Evolutionary conservation across 2,329 filamentous ascomycete genomes (phyloP), one percentile per base, ranked within the genome.

Genomic region (Pseudogymnoascus sp.): DNA sequence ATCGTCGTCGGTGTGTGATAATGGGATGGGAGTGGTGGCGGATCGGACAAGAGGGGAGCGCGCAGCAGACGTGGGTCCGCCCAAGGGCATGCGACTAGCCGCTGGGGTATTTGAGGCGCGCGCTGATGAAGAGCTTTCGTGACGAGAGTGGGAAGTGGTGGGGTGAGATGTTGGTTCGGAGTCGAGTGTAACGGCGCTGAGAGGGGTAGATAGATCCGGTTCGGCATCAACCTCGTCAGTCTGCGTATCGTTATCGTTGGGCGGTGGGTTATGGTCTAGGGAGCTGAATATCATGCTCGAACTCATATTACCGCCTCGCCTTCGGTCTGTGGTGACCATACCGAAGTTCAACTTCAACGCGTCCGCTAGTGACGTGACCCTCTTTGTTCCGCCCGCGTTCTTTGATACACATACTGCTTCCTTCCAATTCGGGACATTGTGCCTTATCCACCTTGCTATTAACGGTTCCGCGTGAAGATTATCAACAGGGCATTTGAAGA

Each of bases 341-440:
- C 94, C 94, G 69, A 99, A 99, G 79, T 95, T 97, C 69, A 99
- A 84, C 80, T 97, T 97, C 69, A 99, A 77, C 2, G 92, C 92
- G 77, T 99, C 94, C 64, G 94, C 94, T 61, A 99, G 80, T 29
- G 93, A 97, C 12, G 94, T 99, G 39, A 97, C 94, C 67, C 94
- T 85, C 79, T 99, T 99, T 58, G 94, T 97, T 63, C 94, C 94
- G 62, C 94, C 94, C 1, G 94, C 90, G 72, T 99, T 99, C 79
- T 99, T 99, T 72, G 93, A 97, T 21, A 99, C 94, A 13, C 97
- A 92, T 5, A 99, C 94, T 8, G 91, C 92, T 68, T 97, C 88
- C 65, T 82, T 85, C 94, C 94, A 99, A 66, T 89, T 85, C 12
- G 85, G 81, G 39, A 99, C 88, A 72, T 97, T 94, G 74, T 88